Evolutionary conservation across 306 rosid species (phyloP), one percentile per base, ranked within the genome.

Genomic region (Quercus berberidifolia): DNA sequence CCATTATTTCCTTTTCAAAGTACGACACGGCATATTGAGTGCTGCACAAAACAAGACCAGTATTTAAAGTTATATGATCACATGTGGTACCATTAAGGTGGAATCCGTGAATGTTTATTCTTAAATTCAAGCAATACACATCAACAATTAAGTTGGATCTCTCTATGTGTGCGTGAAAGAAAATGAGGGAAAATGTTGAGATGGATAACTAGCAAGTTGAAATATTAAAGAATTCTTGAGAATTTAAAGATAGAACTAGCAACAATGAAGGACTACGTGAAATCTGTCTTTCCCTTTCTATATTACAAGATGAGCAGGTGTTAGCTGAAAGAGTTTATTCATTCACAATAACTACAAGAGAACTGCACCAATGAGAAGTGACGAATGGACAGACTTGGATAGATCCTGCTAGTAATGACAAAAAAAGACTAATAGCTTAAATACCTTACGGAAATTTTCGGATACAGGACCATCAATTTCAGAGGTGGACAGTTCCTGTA

Each of bases 381-480:
- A 59, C 17, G 3, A 30, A 67, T 1, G n/a, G 35, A 10, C 71
- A 67, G 71, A 35, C 21, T 18, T 17, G 6, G 71, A 67, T 19
- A 67, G 71, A 33, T 33, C 15, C 19, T 18, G 71, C 18, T n/a
- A 31, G 38, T 31, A 43, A 5, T 18, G 51, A 67, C 25, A 5
- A 19, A 19, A 65, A 33, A 28, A 28, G 43, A 35, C 30, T 59
- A 59, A 20, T 59, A 3, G 71, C 70, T 55, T 59, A 74, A 59
- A 28, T 78, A 90, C 98, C 96, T 85, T 89, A 43, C 87, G 78
- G 85, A 94, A 94, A 69, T 80, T 86, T 77, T 86, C 89, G 43
- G 97, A 89, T 80, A 94, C 87, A 15, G 92, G 96, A 56, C 98
- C 97, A 79, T 94, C 98, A 78, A 79, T 90, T 81, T 92, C 94